Evolutionary conservation across 176 grass and related monocot species (phyloP).

Genomic region (Triticum turgidum): DNA sequence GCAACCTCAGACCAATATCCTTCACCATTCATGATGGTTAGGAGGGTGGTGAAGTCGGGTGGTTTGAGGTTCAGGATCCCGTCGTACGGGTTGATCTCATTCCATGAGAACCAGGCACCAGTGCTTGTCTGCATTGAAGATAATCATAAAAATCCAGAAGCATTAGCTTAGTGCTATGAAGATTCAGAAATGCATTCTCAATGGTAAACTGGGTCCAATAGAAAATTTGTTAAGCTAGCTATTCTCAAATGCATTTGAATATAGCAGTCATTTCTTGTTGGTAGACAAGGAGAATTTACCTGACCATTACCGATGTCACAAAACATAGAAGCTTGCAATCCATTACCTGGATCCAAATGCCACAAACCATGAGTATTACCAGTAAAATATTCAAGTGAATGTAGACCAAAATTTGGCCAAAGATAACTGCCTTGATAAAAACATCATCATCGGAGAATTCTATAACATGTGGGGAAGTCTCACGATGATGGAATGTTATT

Average conservation of each 20-base stretch:
- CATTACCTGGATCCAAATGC: conserved; percentile 29
- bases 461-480: no score
- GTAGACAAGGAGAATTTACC: conserved; percentile 44
- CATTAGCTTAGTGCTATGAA: not conserved
- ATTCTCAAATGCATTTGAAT: no score
- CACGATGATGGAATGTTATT: no score
- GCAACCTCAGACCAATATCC: conserved; percentile 15
- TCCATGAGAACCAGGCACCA: conserved; percentile 35
- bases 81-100: not conserved
- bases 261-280: not conserved
- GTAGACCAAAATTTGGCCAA: not conserved
- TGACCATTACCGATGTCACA: conserved; percentile 39
- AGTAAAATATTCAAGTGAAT: not conserved
- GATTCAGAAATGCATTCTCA: not conserved
- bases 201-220: no score
- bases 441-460: no score
- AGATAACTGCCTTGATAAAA: not conserved
- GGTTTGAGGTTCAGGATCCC: conserved; percentile 4
- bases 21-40: conserved; percentile 12
- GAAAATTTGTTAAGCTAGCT: no score
- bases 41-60: conserved; percentile 8
- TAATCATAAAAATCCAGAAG: conserved; percentile 6
- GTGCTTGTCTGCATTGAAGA: conserved; percentile 30
- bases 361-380: not conserved
- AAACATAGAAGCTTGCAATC: conserved; percentile 27